These are phyloP conservation scores for Suillus tomentosus DNA, from an alignment of 768 basidiomycete species.

Conservation along the genomic window DNA sequence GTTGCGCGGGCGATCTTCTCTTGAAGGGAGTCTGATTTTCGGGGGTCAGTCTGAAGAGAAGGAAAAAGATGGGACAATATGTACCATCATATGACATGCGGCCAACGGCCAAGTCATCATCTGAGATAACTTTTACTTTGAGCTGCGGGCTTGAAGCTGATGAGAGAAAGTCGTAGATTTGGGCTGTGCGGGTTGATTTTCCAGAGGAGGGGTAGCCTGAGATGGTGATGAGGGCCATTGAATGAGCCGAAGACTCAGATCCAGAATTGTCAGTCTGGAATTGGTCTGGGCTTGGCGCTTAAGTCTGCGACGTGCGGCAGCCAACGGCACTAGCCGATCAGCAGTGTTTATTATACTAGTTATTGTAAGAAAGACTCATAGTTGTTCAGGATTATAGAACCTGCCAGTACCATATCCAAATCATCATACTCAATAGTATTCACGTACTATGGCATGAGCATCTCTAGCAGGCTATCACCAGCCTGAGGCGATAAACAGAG, in stretches of 20 bases:
- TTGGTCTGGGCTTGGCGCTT: too few relatives aligned
- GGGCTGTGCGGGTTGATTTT: constrained; percentile 60
- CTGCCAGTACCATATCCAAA: not conserved
- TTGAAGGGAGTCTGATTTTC: not conserved
- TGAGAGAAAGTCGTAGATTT: not conserved
- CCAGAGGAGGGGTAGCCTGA: constrained; percentile 88
- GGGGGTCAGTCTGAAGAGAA: not conserved
- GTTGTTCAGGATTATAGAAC: too few relatives aligned
- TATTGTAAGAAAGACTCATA: too few relatives aligned
- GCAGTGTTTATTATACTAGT: too few relatives aligned
- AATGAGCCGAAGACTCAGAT: too few relatives aligned
- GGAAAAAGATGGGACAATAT: not conserved
- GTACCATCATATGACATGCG: not conserved
- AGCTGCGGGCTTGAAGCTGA: not conserved
- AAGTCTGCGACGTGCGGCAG: too few relatives aligned
- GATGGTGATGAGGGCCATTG: constrained; percentile 91
- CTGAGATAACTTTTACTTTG: not conserved
- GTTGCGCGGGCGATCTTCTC: not conserved
- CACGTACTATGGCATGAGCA: not conserved
- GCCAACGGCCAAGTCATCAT: not conserved
- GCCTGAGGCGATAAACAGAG: too few relatives aligned
- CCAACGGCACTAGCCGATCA: too few relatives aligned
- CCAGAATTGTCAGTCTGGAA: too few relatives aligned
- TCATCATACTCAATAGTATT: not conserved
- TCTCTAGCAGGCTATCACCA: too few relatives aligned